Conservation (phyloP, 2,329 filamentous ascomycete genomes). For the Colletotrichum tofieldiae region DNA sequence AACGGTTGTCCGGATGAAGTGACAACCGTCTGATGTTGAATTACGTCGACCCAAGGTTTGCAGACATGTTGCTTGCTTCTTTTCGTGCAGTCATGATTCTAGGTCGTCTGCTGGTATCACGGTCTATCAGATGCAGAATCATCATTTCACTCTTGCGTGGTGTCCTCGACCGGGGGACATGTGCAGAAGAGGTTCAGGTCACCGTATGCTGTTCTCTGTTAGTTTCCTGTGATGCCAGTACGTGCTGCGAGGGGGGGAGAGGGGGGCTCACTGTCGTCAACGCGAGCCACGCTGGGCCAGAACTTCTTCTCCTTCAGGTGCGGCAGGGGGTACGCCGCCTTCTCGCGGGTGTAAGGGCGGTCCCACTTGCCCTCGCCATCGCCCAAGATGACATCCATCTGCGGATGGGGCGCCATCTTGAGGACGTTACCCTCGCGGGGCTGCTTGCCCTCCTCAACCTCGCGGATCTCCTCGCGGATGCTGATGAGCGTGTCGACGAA, state of each 20-base stretch:
- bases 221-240: slow-evolving; percentile 23
- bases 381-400: slow-evolving; percentile 81
- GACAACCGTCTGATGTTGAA: slow-evolving; percentile 39
- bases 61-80: not conserved
- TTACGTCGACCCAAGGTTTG: slow-evolving; percentile 16
- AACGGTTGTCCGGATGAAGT: not conserved
- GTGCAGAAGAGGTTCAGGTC: slow-evolving; percentile 96
- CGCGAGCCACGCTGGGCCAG: slow-evolving; percentile 89
- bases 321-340: slow-evolving; percentile 88
- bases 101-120: slow-evolving; percentile 24
- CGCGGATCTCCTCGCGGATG: slow-evolving; percentile 88
- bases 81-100: slow-evolving; percentile 25
- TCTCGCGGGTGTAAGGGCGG: slow-evolving; percentile 84
- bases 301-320: slow-evolving; percentile 97
- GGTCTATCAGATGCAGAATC: slow-evolving; percentile 28
- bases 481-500: slow-evolving; percentile 92
- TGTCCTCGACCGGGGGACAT: slow-evolving; percentile 86
- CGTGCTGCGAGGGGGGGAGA: slow-evolving; percentile 44
- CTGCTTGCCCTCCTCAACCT: slow-evolving; percentile 84
- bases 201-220: slow-evolving; percentile 78
- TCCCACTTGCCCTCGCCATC: slow-evolving; percentile 77
- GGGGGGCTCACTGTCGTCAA: slow-evolving; percentile 84
- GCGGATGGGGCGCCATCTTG: slow-evolving; percentile 90
- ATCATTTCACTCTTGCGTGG: slow-evolving; percentile 54
- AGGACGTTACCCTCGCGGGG: slow-evolving; percentile 86